Evolutionary conservation across 495 filamentous ascomycete genomes (phyloP).

Genomic region (Lasiosphaeria ovina): DNA sequence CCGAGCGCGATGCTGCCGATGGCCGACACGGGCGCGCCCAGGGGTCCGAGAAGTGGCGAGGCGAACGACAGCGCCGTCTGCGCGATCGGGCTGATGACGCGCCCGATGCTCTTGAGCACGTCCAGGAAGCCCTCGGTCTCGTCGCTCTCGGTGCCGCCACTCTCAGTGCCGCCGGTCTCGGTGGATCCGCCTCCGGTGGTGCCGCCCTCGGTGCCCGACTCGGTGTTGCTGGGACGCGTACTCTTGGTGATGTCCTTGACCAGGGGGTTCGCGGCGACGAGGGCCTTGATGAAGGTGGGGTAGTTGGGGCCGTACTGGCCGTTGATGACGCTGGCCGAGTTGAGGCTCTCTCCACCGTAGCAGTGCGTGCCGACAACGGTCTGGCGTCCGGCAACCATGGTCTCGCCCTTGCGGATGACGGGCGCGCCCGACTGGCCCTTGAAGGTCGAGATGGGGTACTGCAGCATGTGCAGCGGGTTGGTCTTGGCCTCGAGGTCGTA

Average conservation of each 20-base stretch:
- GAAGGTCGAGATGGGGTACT: slow-evolving; percentile 38
- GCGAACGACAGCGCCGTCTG: slow-evolving; percentile 12
- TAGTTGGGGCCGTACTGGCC: slow-evolving; percentile 26
- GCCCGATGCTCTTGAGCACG: slow-evolving; percentile 24
- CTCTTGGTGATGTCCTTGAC: slow-evolving; percentile 1
- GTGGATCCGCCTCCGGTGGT: neutral
- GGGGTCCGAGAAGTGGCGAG: slow-evolving; percentile 21
- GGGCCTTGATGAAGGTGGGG: slow-evolving; percentile 1
- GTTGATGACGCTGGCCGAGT: slow-evolving; percentile 34
- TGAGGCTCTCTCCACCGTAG: slow-evolving; percentile 27
- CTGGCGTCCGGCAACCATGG: neutral
- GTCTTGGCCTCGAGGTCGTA: slow-evolving; percentile 28
- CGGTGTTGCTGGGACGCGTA: neutral
- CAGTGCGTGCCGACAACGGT: slow-evolving; percentile 34
- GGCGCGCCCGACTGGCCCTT: slow-evolving; percentile 39
- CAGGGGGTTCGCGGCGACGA: neutral
- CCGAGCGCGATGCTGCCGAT: slow-evolving; percentile 21
- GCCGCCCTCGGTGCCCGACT: neutral
- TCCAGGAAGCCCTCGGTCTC: slow-evolving; percentile 26
- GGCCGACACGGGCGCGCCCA: slow-evolving; percentile 26
- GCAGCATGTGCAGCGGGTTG: slow-evolving; percentile 29
- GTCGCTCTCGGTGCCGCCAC: no score
- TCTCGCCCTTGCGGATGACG: slow-evolving; percentile 25
- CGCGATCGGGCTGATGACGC: neutral
- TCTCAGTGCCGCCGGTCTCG: no score